Percentiles rank a stretch among this genome's conserved stretches.
Conservation (phyloP, 768 basidiomycete species). For the Russula olivacea region DNA sequence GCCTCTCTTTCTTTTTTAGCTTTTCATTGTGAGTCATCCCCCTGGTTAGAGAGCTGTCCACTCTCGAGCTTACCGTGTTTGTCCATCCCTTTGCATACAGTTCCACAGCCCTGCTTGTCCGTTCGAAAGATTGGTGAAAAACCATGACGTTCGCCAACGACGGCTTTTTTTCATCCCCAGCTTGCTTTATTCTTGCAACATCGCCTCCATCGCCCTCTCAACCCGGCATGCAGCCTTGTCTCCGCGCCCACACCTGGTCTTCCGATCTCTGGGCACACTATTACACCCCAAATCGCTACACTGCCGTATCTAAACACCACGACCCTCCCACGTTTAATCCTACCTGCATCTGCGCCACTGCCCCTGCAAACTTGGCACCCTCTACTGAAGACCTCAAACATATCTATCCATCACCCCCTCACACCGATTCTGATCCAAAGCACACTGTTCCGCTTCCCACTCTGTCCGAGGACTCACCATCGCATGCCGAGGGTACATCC, state of each 20-base stretch:
- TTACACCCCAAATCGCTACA: conserved; percentile 20
- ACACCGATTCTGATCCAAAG: conserved; percentile 26
- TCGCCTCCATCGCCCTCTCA: conserved; percentile 14
- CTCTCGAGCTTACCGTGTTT: not conserved
- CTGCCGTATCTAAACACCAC: conserved; percentile 16
- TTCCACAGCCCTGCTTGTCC: conserved; percentile 9
- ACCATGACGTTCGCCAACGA: conserved; percentile 20
- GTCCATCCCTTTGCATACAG: conserved; percentile 8
- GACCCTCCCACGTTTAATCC: conserved; percentile 20
- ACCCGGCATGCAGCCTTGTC: conserved; percentile 10
- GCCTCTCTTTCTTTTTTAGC: not conserved
- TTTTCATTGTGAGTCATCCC: conserved; percentile 17
- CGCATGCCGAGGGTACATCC: conserved; percentile 1
- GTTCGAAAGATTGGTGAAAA: conserved; percentile 23
- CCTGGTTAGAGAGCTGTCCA: not conserved
- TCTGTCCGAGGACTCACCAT: conserved; percentile 15
- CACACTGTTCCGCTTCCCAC: conserved; percentile 25
- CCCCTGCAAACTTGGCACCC: not conserved
- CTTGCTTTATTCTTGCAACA: conserved; percentile 5
- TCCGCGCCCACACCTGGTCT: conserved; percentile 7
- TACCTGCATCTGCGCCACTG: conserved; percentile 2
- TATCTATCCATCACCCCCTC: conserved; percentile 25
- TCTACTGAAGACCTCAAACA: conserved; percentile 12
- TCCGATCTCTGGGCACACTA: conserved; percentile 16
- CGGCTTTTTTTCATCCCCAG: conserved; percentile 5